Conservation (phyloP, 805 yeast species). For the Starmerella powellii region DNA sequence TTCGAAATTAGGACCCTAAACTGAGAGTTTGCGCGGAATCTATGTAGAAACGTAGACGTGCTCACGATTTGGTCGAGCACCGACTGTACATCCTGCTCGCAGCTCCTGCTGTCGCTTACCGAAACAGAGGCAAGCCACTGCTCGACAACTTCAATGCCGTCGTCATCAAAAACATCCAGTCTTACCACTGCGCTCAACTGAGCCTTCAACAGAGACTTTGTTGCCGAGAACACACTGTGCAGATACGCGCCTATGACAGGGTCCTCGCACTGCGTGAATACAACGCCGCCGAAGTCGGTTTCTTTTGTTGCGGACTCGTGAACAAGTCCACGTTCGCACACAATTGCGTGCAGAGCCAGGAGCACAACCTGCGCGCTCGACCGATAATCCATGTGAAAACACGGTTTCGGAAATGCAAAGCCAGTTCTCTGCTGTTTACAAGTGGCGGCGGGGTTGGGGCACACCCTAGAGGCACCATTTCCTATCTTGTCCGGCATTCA, state of each 20-base stretch:
- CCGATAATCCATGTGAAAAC: background rate
- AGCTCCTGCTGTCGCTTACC: background rate
- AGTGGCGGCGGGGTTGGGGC: too few relatives aligned
- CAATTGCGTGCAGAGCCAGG: slow-evolving; percentile 1
- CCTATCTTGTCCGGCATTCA: too few relatives aligned
- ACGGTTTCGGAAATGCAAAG: too few relatives aligned
- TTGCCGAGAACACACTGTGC: background rate
- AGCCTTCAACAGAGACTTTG: slow-evolving; percentile 4
- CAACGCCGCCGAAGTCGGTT: background rate
- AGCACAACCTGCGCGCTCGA: background rate
- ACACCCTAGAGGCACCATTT: too few relatives aligned
- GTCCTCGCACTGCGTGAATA: background rate
- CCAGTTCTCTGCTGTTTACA: too few relatives aligned
- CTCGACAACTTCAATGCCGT: background rate
- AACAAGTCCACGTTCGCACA: background rate
- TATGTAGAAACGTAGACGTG: background rate
- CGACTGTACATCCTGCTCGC: background rate
- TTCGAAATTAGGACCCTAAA: background rate
- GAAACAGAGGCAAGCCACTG: background rate
- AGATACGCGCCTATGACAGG: slow-evolving; percentile 2
- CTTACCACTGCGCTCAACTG: background rate
- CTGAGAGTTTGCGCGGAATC: too few relatives aligned
- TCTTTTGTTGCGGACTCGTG: background rate
- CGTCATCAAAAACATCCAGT: background rate
- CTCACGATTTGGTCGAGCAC: slow-evolving; percentile 2